phyloP scores from a whole-genome alignment of 176 grass and related monocot species.

The Bothriochloa decipiens region DNA sequence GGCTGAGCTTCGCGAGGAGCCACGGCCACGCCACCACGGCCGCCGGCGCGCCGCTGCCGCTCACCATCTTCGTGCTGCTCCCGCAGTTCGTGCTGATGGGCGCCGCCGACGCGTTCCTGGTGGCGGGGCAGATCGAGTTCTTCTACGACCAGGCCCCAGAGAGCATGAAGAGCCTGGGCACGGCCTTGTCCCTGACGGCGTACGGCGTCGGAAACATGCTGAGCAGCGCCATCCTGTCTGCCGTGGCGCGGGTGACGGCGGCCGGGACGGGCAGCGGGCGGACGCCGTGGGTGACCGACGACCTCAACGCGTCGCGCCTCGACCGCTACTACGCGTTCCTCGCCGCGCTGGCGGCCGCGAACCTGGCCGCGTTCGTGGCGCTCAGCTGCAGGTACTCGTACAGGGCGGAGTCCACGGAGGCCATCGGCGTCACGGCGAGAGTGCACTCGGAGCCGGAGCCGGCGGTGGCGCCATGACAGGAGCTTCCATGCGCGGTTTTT shows the following conservation, averaged over 20 bases:
- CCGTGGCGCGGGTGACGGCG: conserved; percentile 50
- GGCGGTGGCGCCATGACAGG: conserved; percentile 7
- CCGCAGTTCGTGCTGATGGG: conserved; percentile 92
- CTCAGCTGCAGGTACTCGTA: conserved; percentile 56
- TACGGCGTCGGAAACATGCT: conserved; percentile 73
- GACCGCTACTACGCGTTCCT: conserved; percentile 83
- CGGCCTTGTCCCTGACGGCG: conserved; percentile 63
- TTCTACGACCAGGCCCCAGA: conserved; percentile 96
- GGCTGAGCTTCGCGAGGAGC: conserved; percentile 52
- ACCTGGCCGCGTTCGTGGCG: conserved; percentile 57
- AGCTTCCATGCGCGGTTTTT: not conserved
- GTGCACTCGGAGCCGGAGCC: conserved; percentile 12
- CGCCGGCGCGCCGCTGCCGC: conserved; percentile 23
- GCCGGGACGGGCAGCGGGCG: not conserved
- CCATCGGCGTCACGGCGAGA: conserved; percentile 26
- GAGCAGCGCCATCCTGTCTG: conserved; percentile 63
- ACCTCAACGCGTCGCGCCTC: conserved; percentile 76
- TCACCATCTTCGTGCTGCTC: conserved; percentile 73
- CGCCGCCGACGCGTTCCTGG: conserved; percentile 63
- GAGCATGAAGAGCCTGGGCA: conserved; percentile 88
- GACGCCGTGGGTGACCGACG: conserved; percentile 62
- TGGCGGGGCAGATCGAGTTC: conserved; percentile 65
- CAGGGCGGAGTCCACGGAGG: conserved; percentile 37
- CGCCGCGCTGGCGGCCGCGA: conserved; percentile 42
- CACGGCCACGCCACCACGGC: not conserved